Evolutionary conservation across 345 rosid species (phyloP).

Genomic region (Brassica incana): DNA sequence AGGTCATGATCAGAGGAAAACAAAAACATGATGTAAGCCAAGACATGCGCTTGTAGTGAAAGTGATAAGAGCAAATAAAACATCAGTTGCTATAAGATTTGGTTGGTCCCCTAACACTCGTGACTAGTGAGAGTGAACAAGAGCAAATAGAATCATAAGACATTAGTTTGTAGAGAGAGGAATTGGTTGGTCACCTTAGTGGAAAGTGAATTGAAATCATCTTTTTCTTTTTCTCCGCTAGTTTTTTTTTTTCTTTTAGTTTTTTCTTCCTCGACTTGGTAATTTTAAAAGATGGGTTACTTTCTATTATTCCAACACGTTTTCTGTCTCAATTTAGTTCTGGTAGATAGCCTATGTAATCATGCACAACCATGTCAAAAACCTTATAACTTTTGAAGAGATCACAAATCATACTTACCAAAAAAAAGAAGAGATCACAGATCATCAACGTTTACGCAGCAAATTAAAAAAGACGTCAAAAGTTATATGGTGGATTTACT

Average conservation of each 20-base stretch:
- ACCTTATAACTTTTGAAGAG: neutral
- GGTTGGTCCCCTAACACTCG: neutral
- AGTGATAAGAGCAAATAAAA: neutral
- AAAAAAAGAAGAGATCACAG: neutral
- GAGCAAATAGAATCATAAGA: neutral
- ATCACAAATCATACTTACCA: neutral
- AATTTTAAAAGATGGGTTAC: neutral
- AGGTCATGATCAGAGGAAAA: neutral
- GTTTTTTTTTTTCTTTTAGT: neutral
- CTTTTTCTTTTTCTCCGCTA: neutral
- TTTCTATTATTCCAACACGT: neutral
- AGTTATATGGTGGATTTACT: neutral
- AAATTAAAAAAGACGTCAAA: neutral
- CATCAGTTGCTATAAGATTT: neutral
- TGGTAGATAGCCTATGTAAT: neutral
- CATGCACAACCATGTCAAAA: neutral
- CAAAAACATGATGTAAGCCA: neutral
- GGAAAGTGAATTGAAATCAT: neutral
- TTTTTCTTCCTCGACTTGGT: neutral
- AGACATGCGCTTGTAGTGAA: neutral
- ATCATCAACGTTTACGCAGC: neutral
- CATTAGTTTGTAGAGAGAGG: neutral
- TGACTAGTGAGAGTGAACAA: neutral
- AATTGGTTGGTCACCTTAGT: neutral
- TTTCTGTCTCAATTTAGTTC: neutral